Evolutionary conservation across 140 eudicot species (phyloP).

Genomic region (Senecio squalidus): DNA sequence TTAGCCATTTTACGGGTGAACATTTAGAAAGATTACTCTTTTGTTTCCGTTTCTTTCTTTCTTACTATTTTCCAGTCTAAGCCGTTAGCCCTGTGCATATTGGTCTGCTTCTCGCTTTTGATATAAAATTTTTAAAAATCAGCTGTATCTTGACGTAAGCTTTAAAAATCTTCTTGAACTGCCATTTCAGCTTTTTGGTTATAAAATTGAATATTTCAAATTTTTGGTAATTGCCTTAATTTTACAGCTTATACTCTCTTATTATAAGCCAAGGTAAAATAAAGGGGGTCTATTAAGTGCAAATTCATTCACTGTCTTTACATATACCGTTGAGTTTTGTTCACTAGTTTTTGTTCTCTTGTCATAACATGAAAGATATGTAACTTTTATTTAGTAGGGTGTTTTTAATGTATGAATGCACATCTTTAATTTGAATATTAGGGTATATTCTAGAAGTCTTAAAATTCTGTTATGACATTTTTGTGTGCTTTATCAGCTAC

Average conservation of each 20-base stretch:
- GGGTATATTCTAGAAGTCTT: background rate
- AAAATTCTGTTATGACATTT: constrained; percentile 7
- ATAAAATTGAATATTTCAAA: constrained; percentile 1
- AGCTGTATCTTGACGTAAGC: background rate
- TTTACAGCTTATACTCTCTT: constrained; percentile 4
- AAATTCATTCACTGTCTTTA: background rate
- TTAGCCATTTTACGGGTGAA: too few species aligned
- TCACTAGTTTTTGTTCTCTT: constrained; percentile 1
- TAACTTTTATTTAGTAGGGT: background rate
- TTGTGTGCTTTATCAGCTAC: constrained; percentile 57
- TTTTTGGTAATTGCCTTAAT: constrained; percentile 6
- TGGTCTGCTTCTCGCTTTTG: too few species aligned
- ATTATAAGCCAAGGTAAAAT: constrained; percentile 1
- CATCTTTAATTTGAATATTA: background rate
- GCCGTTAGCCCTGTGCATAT: too few species aligned
- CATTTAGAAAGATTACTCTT: too few species aligned
- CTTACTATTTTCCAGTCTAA: too few species aligned
- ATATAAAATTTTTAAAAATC: background rate
- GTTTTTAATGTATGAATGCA: background rate
- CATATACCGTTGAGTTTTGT: background rate
- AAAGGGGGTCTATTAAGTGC: background rate
- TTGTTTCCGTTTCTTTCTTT: too few species aligned
- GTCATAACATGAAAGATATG: constrained; percentile 3
- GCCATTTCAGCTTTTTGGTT: constrained; percentile 8
- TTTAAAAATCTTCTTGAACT: background rate